A percentile compares a stretch with the other conserved stretches of the same genome.
Conservation (phyloP, 805 yeast species). For the Candida ortonii region DNA sequence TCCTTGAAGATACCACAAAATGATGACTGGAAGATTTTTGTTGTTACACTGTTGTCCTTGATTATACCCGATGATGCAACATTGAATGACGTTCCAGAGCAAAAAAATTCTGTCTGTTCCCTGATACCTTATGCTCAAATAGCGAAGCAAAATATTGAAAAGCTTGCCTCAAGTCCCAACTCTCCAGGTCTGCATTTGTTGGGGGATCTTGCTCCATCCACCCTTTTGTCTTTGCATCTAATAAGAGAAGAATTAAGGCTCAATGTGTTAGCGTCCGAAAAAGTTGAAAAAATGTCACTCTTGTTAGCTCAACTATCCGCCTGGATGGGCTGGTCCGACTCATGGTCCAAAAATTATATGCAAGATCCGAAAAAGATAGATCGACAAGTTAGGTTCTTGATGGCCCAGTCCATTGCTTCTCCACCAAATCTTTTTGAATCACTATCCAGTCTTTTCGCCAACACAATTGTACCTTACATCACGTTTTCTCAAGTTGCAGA, state of each 20-base stretch:
- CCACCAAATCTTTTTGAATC: slow-evolving; percentile 65
- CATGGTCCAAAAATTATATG: slow-evolving; percentile 61
- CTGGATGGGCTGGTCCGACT: slow-evolving; percentile 73
- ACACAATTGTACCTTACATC: slow-evolving; percentile 51
- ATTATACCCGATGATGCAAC: slow-evolving; percentile 43
- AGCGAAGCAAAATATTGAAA: slow-evolving; percentile 19
- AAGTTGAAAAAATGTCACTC: slow-evolving; percentile 43
- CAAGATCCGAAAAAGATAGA: slow-evolving; percentile 36
- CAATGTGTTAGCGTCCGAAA: slow-evolving; percentile 42
- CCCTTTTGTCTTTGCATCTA: slow-evolving; percentile 68
- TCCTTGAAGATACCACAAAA: slow-evolving; percentile 35
- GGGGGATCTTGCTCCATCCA: slow-evolving; percentile 56
- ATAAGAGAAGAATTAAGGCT: slow-evolving; percentile 72
- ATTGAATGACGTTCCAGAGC: slow-evolving; percentile 14
- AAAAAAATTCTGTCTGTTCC: slow-evolving; percentile 26
- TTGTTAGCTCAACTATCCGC: slow-evolving; percentile 59
- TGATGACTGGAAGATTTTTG: slow-evolving; percentile 62
- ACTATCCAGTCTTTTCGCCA: slow-evolving; percentile 47
- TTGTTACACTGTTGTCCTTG: slow-evolving; percentile 48
- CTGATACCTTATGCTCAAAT: slow-evolving; percentile 23
- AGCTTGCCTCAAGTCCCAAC: slow-evolving; percentile 7
- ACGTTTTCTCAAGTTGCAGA: slow-evolving; percentile 67
- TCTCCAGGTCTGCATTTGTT: slow-evolving; percentile 37
- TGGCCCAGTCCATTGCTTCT: slow-evolving; percentile 43
- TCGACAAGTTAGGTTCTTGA: slow-evolving; percentile 37